Conservation (phyloP, 164 flowering plant genomes). For the Sextonia rubra region DNA sequence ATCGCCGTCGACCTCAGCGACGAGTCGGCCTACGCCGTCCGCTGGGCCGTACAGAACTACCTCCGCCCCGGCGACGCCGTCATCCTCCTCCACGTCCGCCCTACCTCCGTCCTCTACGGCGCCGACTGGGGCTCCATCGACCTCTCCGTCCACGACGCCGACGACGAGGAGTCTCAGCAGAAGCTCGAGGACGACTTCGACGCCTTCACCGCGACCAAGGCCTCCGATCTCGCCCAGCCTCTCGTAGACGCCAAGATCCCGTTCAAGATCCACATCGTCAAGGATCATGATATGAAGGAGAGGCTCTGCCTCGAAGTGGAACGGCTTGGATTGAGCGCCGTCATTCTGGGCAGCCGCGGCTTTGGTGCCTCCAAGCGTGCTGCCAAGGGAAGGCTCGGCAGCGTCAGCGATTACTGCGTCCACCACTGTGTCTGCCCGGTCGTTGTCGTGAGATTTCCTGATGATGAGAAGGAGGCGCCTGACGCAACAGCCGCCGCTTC, state of each 20-base stretch:
- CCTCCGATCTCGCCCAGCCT: slow-evolving; percentile 45
- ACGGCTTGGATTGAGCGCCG: slow-evolving; percentile 64
- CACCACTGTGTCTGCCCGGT: slow-evolving; percentile 83
- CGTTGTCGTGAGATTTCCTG: slow-evolving; percentile 68
- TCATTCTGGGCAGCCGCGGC: slow-evolving; percentile 83
- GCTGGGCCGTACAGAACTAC: slow-evolving; percentile 82
- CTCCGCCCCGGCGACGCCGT: slow-evolving; percentile 79
- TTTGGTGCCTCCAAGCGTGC: slow-evolving; percentile 49
- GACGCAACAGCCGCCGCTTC: neutral
- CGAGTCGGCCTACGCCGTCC: slow-evolving; percentile 76
- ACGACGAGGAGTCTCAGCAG: slow-evolving; percentile 35
- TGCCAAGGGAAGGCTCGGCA: slow-evolving; percentile 52
- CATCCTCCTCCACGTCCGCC: slow-evolving; percentile 70
- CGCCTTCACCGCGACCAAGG: slow-evolving; percentile 47
- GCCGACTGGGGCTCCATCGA: slow-evolving; percentile 73
- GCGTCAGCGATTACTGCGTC: slow-evolving; percentile 83
- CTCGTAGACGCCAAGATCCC: slow-evolving; percentile 54
- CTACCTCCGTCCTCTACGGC: slow-evolving; percentile 71
- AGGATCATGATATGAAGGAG: slow-evolving; percentile 82
- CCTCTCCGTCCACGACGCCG: slow-evolving; percentile 20
- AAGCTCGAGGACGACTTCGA: slow-evolving; percentile 66
- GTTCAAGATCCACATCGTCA: slow-evolving; percentile 66
- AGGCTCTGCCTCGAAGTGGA: slow-evolving; percentile 79
- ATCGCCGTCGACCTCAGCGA: slow-evolving; percentile 83
- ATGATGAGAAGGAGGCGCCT: slow-evolving; percentile 29